Percentiles rank a stretch among this genome's conserved stretches.
Conservation (phyloP, 495 filamentous ascomycete species). For the Podospora anserina region DNA sequence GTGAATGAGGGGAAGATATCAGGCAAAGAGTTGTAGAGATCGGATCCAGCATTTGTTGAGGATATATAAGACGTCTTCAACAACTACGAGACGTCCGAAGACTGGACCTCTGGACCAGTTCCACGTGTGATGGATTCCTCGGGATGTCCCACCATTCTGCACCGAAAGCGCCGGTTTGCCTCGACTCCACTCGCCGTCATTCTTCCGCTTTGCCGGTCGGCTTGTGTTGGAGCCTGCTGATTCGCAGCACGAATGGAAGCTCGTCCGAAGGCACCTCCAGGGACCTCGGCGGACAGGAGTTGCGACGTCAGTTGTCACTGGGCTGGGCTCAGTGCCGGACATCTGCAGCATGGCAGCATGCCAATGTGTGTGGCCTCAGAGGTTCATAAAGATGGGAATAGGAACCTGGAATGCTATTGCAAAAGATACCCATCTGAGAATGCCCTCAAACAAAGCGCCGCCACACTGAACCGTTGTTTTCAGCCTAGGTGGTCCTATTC, state of each 20-base stretch:
- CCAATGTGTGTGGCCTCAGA: not conserved
- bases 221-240: conserved; percentile 15
- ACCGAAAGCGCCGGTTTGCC: conserved; percentile 7
- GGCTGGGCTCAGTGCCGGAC: not conserved
- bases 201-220: conserved; percentile 33
- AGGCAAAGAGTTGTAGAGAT: too few species aligned
- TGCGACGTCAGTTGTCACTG: not conserved
- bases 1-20: not conserved
- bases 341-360: not conserved
- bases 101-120: not conserved
- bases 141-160: conserved; percentile 11
- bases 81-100: not conserved
- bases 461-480: not conserved
- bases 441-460: conserved; percentile 2
- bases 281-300: conserved; percentile 16
- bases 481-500: not conserved
- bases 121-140: conserved; percentile 17
- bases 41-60: not conserved
- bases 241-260: conserved; percentile 19
- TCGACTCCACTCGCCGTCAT: conserved; percentile 18
- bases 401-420: not conserved
- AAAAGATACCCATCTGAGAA: not conserved
- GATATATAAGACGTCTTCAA: not conserved
- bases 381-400: not conserved
- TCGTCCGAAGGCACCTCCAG: conserved; percentile 17